These are phyloP conservation scores for Cladophialophora bantiana DNA, from an alignment of 2,329 filamentous ascomycete species.

Conservation along the genomic window DNA sequence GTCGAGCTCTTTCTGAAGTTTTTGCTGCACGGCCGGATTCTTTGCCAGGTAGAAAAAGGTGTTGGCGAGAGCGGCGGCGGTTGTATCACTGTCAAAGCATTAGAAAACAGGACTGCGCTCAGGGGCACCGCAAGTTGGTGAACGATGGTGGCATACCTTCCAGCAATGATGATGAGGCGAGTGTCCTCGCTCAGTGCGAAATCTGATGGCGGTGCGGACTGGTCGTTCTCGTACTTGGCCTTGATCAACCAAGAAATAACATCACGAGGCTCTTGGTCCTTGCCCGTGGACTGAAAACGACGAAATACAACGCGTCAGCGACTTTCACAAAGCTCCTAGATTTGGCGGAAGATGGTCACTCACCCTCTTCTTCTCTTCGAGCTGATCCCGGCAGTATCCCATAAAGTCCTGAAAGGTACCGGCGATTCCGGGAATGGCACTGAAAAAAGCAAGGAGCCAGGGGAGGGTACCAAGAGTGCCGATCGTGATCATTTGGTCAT, in stretches of 20 bases:
- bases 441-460: not conserved
- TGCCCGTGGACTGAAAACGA: not conserved
- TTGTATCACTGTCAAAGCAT: not conserved
- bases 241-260: slow-evolving; percentile 7
- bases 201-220: not conserved
- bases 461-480: slow-evolving; percentile 1
- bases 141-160: not conserved
- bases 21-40: not conserved
- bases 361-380: slow-evolving; percentile 2
- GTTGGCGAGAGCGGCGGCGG: not conserved
- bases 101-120: not conserved
- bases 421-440: not conserved
- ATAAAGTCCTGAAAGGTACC: slow-evolving; percentile 3
- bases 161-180: slow-evolving; percentile 5
- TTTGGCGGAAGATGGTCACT: not conserved
- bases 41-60: not conserved
- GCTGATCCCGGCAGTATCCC: not conserved
- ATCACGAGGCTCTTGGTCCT: not conserved
- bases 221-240: not conserved
- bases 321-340: not conserved
- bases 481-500: slow-evolving; percentile 7
- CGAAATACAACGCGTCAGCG: not conserved
- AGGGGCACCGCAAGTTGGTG: not conserved
- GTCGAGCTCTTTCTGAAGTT: not conserved
- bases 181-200: slow-evolving; percentile 4